Evolutionary conservation across 1,284 basidiomycete genomes (phyloP).

Genomic region (Pseudozyma hubeiensis): DNA sequence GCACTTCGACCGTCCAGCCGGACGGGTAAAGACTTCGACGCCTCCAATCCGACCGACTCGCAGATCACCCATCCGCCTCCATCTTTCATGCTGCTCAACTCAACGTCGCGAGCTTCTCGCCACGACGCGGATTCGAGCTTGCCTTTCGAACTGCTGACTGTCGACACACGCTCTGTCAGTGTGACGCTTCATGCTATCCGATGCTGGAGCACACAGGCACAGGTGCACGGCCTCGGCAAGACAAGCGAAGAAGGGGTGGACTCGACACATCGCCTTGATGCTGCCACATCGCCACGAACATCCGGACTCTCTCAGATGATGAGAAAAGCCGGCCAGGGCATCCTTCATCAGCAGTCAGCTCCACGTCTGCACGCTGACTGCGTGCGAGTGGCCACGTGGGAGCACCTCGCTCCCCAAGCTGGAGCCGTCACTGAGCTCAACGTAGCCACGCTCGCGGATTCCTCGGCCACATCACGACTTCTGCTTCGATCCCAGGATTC

Average conservation of each 20-base stretch:
- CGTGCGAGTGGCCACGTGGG: constrained; percentile 31
- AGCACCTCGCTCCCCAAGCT: constrained; percentile 19
- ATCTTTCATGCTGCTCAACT: constrained; percentile 18
- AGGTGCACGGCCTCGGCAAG: background rate
- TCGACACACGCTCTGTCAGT: constrained; percentile 21
- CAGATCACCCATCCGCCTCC: constrained; percentile 10
- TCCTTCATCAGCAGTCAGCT: constrained; percentile 17
- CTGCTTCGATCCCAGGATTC: constrained; percentile 4
- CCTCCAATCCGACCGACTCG: background rate
- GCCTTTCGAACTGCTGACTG: constrained; percentile 35
- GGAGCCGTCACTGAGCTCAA: constrained; percentile 17
- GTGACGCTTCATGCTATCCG: constrained; percentile 31
- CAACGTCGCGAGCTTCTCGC: background rate
- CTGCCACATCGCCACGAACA: constrained; percentile 22
- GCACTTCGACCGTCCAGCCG: background rate
- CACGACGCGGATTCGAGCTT: constrained; percentile 6
- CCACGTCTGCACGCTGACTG: constrained; percentile 34
- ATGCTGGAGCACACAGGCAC: constrained; percentile 36
- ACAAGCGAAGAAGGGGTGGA: constrained; percentile 12
- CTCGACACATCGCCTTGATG: constrained; percentile 8
- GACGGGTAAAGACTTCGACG: background rate
- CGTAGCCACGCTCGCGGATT: constrained; percentile 7
- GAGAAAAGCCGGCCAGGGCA: constrained; percentile 36
- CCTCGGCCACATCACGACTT: background rate
- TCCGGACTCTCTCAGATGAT: constrained; percentile 51